Percentiles rank a stretch among this genome's conserved stretches.
These are phyloP conservation scores for Puccinia hordei DNA, from an alignment of 1,284 basidiomycete species.

Conservation along the genomic window DNA sequence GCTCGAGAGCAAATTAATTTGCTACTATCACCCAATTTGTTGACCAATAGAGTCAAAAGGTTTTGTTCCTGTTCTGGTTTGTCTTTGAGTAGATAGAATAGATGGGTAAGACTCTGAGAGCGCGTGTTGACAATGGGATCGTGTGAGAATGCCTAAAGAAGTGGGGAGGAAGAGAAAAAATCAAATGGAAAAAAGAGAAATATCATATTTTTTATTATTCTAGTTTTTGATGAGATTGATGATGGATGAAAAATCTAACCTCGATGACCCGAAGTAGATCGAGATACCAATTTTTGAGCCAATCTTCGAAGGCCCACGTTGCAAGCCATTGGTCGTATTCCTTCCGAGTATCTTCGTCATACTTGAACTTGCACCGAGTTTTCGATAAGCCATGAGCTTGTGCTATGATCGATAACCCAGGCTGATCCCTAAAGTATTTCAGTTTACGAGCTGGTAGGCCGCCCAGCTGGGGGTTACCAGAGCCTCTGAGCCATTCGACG, in stretches of 20 bases:
- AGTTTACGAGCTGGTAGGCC: constrained; percentile 71
- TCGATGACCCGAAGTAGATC: constrained; percentile 86
- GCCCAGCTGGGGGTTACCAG: constrained; percentile 73
- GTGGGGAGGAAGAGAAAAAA: neutral
- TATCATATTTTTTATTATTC: no score
- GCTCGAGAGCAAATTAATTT: constrained; percentile 84
- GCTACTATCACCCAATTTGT: constrained; percentile 94
- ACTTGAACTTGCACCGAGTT: constrained; percentile 32
- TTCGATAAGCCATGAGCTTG: neutral
- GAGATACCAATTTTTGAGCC: constrained; percentile 96
- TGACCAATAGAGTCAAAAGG: constrained; percentile 83
- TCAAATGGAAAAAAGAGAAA: no score
- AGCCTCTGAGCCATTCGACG: constrained; percentile 83
- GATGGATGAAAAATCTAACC: constrained; percentile 62
- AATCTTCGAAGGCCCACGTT: constrained; percentile 91
- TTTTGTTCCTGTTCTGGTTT: constrained; percentile 99
- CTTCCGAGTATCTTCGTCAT: constrained; percentile 30
- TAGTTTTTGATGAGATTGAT: neutral
- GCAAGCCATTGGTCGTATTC: constrained; percentile 70
- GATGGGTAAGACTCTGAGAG: constrained; percentile 70
- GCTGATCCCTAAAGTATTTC: constrained; percentile 88
- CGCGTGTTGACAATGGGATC: constrained; percentile 87
- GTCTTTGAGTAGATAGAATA: constrained; percentile 77
- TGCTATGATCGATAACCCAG: constrained; percentile 56
- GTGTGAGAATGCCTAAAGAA: constrained; percentile 73